Evolutionary conservation across 2,329 filamentous ascomycete species (phyloP).

Genomic region (Alternaria solani): DNA sequence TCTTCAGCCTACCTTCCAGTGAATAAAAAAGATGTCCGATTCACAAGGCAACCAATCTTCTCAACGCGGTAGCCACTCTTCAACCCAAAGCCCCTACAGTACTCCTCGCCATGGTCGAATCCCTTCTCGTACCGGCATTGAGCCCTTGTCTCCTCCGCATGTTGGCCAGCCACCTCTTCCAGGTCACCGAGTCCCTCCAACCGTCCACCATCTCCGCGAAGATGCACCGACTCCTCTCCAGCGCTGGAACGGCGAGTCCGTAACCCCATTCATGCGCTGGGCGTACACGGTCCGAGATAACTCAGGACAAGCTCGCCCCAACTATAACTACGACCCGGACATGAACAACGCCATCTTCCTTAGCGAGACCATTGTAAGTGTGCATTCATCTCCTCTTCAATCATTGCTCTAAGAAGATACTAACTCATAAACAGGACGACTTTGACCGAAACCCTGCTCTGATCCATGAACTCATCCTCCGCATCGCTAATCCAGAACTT

Average conservation of each 20-base stretch:
- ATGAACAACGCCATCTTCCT: conserved; percentile 7
- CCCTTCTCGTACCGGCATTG: neutral
- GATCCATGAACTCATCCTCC: conserved; percentile 12
- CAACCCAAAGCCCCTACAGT: neutral
- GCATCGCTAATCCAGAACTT: conserved; percentile 5
- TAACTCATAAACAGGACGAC: conserved; percentile 2
- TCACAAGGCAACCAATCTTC: neutral
- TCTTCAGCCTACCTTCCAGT: neutral
- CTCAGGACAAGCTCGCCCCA: neutral
- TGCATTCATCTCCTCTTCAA: neutral
- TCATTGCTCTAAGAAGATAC: neutral
- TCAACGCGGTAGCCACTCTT: neutral
- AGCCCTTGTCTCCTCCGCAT: neutral
- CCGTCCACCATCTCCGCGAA: neutral
- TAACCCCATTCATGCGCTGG: conserved; percentile 10
- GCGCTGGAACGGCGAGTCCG: conserved; percentile 1
- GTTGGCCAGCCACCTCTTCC: neutral
- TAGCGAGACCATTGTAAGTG: conserved; percentile 1
- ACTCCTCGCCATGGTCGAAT: neutral
- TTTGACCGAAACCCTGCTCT: conserved; percentile 10
- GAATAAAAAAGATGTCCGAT: neutral
- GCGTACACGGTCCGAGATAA: conserved; percentile 1
- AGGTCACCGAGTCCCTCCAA: neutral
- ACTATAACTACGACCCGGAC: conserved; percentile 7
- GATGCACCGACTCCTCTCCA: conserved; percentile 4